Evolutionary conservation across 176 grass and related monocot species (phyloP), one percentile per base, ranked within the genome.

Genomic region (Lolium rigidum): DNA sequence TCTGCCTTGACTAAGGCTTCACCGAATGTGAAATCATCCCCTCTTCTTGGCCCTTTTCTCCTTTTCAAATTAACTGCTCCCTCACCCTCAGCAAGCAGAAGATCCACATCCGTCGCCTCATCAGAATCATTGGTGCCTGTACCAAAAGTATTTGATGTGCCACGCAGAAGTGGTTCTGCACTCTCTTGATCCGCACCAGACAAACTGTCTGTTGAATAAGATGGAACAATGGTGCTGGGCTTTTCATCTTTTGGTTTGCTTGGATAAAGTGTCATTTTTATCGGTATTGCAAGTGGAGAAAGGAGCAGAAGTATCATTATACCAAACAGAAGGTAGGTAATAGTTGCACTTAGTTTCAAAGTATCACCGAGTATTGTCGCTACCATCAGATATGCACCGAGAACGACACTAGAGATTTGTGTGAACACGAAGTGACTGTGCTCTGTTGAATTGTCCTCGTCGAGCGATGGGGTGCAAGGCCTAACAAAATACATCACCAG

Each of bases 231-330:
- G 39, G 63, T 64, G 78, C 81, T 80, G 74, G 57, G 10, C 25
- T 82, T 89, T 83, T 92, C 66, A n/a, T 54, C 83, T 75, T 89
- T 85, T 72, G 24, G 88, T 54, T 84, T 90, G 58, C 80, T 92
- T 86, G 82, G 94, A 91, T 89, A 94, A 59, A 99, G 16, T 71
- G 97, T 99, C 97, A 99, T 99, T 85, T 96, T 95, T 58, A 99
- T 70, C 3, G 97, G 90, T 85, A 99, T 96, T 28, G 90, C 94
- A 39, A 99, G 92, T 79, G 97, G 97, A 60, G 93, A 82, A 78
- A 99, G 89, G 15, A 99, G 92, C 21, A 96, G 72, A 59, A 99
- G 49, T 82, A 99, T 81, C 97, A 99, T 94, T 75, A 92, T 89
- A 80, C 92, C 92, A 90, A 99, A 92, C 63, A 96, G 82, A 51